Evolutionary conservation across 257 asterid species (phyloP).

Genomic region (Gentiana straminea): DNA sequence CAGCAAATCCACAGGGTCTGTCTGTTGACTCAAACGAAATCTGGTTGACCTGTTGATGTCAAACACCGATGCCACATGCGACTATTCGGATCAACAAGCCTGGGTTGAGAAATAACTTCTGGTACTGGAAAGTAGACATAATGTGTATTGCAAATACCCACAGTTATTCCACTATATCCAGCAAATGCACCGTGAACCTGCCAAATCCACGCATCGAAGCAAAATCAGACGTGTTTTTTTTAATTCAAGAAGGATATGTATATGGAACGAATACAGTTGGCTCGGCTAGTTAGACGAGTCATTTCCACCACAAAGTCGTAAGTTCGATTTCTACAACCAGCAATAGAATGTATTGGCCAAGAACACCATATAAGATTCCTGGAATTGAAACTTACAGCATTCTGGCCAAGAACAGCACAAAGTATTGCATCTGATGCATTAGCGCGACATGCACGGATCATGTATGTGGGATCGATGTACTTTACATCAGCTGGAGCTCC

Average conservation of each 20-base stretch:
- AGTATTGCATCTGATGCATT: constrained; percentile 95
- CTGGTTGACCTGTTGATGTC: constrained; percentile 97
- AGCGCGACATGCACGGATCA: constrained; percentile 99
- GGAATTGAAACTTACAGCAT: constrained; percentile 57
- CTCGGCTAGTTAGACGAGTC: too few relatives aligned
- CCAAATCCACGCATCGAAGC: neutral
- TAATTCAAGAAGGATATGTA: too few relatives aligned
- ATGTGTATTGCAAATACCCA: constrained; percentile 91
- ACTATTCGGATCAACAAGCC: constrained; percentile 69
- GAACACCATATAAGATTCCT: too few relatives aligned
- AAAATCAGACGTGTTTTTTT: too few relatives aligned
- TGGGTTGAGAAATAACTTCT: constrained; percentile 71
- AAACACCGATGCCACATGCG: constrained; percentile 99
- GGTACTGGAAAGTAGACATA: constrained; percentile 88
- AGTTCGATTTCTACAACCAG: too few relatives aligned
- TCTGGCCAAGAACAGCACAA: constrained; percentile 96
- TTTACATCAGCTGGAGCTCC: constrained; percentile 83
- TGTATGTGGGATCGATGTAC: constrained; percentile 93
- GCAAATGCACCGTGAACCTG: constrained; percentile 99
- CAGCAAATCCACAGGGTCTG: neutral
- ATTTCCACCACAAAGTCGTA: too few relatives aligned
- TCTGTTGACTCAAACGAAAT: constrained; percentile 36
- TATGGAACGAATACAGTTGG: too few relatives aligned
- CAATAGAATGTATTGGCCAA: too few relatives aligned
- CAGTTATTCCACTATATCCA: constrained; percentile 92